These are phyloP conservation scores for Metschnikowia lunata DNA, from an alignment of 805 yeast genomes.

Conservation along the genomic window DNA sequence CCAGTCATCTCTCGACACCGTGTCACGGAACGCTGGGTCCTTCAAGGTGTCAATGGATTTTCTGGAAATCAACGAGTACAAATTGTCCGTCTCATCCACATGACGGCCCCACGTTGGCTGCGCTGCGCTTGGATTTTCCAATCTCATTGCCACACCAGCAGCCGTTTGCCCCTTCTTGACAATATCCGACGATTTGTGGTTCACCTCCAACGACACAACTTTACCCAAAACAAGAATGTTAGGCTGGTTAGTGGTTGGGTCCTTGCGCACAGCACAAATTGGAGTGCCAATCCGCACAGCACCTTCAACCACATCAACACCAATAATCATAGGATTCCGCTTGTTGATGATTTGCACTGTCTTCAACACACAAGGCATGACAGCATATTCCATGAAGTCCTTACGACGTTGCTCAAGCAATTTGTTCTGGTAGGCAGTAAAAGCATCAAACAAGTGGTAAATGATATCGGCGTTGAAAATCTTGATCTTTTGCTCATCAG, in stretches of 20 bases:
- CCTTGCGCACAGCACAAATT: conserved; percentile 85
- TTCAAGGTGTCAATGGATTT: conserved; percentile 94
- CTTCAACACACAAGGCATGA: conserved; percentile 91
- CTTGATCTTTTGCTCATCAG: conserved; percentile 85
- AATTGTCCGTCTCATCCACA: conserved; percentile 85
- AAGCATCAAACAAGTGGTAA: conserved; percentile 92
- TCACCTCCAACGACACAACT: conserved; percentile 91
- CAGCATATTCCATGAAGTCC: conserved; percentile 83
- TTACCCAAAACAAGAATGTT: conserved; percentile 75
- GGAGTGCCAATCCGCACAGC: conserved; percentile 89
- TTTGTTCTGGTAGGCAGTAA: conserved; percentile 86
- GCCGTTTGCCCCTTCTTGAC: conserved; percentile 94
- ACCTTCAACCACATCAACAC: conserved; percentile 96
- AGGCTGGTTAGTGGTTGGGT: conserved; percentile 76
- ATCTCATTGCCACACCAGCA: conserved; percentile 98
- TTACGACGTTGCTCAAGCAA: conserved; percentile 86
- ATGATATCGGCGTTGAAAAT: conserved; percentile 95
- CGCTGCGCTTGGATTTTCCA: conserved; percentile 86
- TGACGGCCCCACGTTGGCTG: conserved; percentile 99
- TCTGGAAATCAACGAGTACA: conserved; percentile 88
- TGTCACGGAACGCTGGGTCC: conserved; percentile 95
- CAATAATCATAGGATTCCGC: conserved; percentile 98
- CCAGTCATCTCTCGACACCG: conserved; percentile 96
- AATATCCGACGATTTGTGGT: conserved; percentile 74
- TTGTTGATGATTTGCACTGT: conserved; percentile 95